phyloP scores from a whole-genome alignment of 306 rosid genomes.

The Prinsepia uniflora region DNA sequence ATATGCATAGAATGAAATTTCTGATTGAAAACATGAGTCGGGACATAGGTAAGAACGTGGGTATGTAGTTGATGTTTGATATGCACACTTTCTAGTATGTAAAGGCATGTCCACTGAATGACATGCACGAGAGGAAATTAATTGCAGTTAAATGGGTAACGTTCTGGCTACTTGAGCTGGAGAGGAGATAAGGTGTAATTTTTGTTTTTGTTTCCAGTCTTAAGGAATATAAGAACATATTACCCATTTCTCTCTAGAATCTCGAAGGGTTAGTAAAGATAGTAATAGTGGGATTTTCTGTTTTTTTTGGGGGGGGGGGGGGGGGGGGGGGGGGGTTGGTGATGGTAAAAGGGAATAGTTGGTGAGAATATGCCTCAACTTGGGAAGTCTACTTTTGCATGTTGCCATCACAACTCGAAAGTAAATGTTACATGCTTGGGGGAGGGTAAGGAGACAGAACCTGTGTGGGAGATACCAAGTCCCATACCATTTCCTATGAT shows the following conservation, averaged over 20 bases:
- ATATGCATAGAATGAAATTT: neutral
- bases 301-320: no score
- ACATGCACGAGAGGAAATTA: no score
- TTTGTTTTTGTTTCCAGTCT: no score
- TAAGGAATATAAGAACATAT: no score
- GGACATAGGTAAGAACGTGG: conserved; percentile 6
- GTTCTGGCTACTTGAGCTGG: neutral
- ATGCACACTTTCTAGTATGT: neutral
- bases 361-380: neutral
- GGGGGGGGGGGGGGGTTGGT: neutral
- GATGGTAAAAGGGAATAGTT: no score
- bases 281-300: neutral
- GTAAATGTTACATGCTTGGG: no score
- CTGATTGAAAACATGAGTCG: neutral
- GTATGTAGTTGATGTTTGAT: neutral
- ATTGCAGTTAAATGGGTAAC: no score
- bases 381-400: neutral
- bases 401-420: neutral
- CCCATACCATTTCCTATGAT: no score
- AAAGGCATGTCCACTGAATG: neutral
- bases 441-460: no score
- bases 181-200: neutral
- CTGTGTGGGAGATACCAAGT: no score
- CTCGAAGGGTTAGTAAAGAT: neutral
- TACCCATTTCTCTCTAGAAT: no score